Evolutionary conservation across 257 asterid species (phyloP).

Genomic region (Solanum corneliomulleri): DNA sequence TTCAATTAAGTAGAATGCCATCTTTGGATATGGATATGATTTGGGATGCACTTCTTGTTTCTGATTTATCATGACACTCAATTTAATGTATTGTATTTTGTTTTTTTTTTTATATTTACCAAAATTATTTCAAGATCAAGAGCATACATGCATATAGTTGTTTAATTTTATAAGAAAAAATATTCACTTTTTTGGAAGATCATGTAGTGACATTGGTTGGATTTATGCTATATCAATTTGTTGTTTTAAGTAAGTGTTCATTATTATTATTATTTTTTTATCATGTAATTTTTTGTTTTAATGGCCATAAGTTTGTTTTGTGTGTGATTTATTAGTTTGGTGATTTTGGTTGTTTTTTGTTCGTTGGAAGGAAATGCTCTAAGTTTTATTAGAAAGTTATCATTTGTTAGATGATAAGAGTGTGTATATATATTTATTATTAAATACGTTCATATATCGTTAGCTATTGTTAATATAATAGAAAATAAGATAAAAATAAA

Average conservation of each 20-base stretch:
- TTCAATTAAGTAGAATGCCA: conserved; percentile 71
- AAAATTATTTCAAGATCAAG: not conserved
- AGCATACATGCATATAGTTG: not conserved
- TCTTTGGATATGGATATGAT: conserved; percentile 80
- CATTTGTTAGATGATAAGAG: not conserved
- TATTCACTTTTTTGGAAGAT: not conserved
- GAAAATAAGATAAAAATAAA: not conserved
- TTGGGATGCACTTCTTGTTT: conserved; percentile 68
- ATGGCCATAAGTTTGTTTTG: not conserved
- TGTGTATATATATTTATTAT: too few species aligned
- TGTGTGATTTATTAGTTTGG: not conserved
- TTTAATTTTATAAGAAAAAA: not conserved
- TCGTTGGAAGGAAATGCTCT: not conserved
- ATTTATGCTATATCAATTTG: not conserved
- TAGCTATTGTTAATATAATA: accelerated
- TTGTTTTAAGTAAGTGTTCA: not conserved
- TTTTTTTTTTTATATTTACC: not conserved
- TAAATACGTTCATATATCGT: too few species aligned
- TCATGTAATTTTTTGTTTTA: not conserved
- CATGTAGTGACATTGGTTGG: not conserved
- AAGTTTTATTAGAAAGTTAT: not conserved
- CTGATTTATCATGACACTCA: conserved; percentile 34
- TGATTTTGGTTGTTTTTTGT: not conserved
- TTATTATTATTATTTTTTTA: not conserved
- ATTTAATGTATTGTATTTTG: not conserved